Evolutionary conservation across 2,329 filamentous ascomycete species (phyloP).

Genomic region (Lecanoromycetidae sp.): DNA sequence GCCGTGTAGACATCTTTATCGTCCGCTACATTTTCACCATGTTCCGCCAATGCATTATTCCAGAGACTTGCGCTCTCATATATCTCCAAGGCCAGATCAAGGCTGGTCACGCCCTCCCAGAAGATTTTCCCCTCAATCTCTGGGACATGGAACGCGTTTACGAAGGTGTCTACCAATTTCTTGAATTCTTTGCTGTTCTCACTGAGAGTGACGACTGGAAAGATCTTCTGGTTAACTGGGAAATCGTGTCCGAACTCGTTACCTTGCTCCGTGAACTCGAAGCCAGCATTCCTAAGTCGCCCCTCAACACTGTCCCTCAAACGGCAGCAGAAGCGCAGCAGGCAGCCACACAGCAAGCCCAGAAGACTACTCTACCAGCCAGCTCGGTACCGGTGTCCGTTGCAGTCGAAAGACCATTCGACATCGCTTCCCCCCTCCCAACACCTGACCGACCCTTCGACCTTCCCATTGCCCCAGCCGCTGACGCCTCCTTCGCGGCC

Average conservation of each 20-base stretch:
- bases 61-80: slow-evolving; percentile 88
- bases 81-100: slow-evolving; percentile 85
- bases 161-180: slow-evolving; percentile 84
- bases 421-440: slow-evolving; percentile 31
- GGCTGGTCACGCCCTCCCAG: slow-evolving; percentile 58
- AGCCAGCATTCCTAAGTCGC: slow-evolving; percentile 72
- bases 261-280: slow-evolving; percentile 80
- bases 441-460: slow-evolving; percentile 57
- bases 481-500: slow-evolving; percentile 19
- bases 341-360: slow-evolving; percentile 26
- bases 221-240: slow-evolving; percentile 77
- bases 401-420: slow-evolving; percentile 55
- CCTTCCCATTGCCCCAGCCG: slow-evolving; percentile 29
- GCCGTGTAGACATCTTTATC: slow-evolving; percentile 48
- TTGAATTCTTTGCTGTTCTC: slow-evolving; percentile 84
- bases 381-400: slow-evolving; percentile 28
- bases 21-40: slow-evolving; percentile 87
- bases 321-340: slow-evolving; percentile 17
- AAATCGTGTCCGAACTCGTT: slow-evolving; percentile 77
- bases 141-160: slow-evolving; percentile 98
- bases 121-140: slow-evolving; percentile 84
- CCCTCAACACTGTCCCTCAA: slow-evolving; percentile 39
- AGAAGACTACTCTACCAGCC: slow-evolving; percentile 25
- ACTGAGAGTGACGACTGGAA: slow-evolving; percentile 78
- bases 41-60: slow-evolving; percentile 84